Evolutionary conservation across 208 protist genomes (phyloP).

Genomic region (Trypanosoma melophagium): DNA sequence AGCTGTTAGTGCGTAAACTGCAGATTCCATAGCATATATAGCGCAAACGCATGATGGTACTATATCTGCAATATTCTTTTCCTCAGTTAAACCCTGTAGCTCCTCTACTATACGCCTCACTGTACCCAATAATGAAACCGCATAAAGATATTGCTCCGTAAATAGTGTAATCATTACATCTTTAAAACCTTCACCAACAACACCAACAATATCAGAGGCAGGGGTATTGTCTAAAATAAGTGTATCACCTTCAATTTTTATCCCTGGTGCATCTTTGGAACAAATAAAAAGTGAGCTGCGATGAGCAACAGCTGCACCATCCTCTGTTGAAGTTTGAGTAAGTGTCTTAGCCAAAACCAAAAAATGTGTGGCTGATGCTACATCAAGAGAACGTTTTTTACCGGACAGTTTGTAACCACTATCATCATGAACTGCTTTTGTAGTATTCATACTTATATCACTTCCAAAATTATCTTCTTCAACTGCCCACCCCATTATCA

Average conservation of each 20-base stretch:
- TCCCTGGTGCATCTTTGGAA: constrained; percentile 38
- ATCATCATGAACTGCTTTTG: constrained; percentile 34
- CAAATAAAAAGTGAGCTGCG: constrained; percentile 85
- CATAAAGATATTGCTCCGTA: constrained; percentile 85
- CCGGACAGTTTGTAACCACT: constrained; percentile 62
- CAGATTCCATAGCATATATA: constrained; percentile 86
- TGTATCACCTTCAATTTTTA: constrained; percentile 38
- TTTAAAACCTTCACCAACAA: constrained; percentile 84
- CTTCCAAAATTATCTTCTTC: constrained; percentile 62
- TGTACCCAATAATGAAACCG: constrained; percentile 64
- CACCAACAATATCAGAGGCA: constrained; percentile 67
- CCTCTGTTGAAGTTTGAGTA: constrained; percentile 63
- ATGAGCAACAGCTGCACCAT: constrained; percentile 48
- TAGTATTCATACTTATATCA: constrained; percentile 85
- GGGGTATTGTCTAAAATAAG: constrained; percentile 54
- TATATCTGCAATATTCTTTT: constrained; percentile 50
- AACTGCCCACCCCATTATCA: constrained; percentile 79
- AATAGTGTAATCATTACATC: constrained; percentile 80
- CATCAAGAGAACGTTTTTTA: constrained; percentile 55
- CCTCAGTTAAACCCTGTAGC: constrained; percentile 43
- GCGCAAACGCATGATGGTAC: constrained; percentile 62
- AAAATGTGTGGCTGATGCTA: constrained; percentile 70
- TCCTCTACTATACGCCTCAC: constrained; percentile 76
- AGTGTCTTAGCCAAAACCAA: constrained; percentile 75
- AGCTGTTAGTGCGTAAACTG: constrained; percentile 79